Conservation (phyloP, 2,329 filamentous ascomycete species). For the Colletotrichum graminicola region DNA sequence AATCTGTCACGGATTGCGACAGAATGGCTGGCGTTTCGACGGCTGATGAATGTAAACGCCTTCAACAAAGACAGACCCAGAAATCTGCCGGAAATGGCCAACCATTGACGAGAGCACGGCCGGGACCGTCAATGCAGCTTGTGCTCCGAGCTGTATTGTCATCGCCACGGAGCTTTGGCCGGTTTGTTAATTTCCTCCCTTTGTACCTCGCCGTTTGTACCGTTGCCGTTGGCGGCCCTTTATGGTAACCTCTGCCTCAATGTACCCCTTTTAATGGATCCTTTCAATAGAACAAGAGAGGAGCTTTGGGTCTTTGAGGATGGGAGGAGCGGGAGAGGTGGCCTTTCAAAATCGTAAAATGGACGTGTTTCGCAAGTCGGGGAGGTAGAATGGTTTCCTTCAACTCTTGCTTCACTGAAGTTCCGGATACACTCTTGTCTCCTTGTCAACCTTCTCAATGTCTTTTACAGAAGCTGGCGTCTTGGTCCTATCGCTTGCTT, state of each 20-base stretch:
- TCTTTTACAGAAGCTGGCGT: slow-evolving; percentile 10
- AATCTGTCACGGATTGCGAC: neutral
- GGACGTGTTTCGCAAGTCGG: slow-evolving; percentile 28
- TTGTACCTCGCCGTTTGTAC: slow-evolving; percentile 1
- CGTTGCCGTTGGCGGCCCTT: slow-evolving; percentile 13
- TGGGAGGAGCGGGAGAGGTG: no score
- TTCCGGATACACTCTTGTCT: neutral
- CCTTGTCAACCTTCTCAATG: slow-evolving; percentile 18
- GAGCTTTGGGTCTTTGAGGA: neutral
- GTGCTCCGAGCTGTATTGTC: slow-evolving; percentile 28
- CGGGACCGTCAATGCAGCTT: slow-evolving; percentile 27
- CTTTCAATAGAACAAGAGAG: neutral
- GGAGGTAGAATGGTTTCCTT: neutral
- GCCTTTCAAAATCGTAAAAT: slow-evolving; percentile 33
- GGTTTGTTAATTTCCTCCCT: slow-evolving; percentile 15
- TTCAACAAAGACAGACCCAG: slow-evolving; percentile 10
- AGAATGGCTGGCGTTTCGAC: slow-evolving; percentile 2
- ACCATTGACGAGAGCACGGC: neutral
- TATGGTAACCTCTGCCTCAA: slow-evolving; percentile 1
- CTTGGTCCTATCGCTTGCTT: slow-evolving; percentile 6
- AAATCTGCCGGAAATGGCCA: slow-evolving; percentile 21
- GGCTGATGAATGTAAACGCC: slow-evolving; percentile 23
- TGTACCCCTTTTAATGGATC: neutral
- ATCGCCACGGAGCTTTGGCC: slow-evolving; percentile 6
- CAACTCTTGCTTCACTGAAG: slow-evolving; percentile 18